phyloP scores from a whole-genome alignment of 75 land plant species.

The Cryptomeria japonica region DNA sequence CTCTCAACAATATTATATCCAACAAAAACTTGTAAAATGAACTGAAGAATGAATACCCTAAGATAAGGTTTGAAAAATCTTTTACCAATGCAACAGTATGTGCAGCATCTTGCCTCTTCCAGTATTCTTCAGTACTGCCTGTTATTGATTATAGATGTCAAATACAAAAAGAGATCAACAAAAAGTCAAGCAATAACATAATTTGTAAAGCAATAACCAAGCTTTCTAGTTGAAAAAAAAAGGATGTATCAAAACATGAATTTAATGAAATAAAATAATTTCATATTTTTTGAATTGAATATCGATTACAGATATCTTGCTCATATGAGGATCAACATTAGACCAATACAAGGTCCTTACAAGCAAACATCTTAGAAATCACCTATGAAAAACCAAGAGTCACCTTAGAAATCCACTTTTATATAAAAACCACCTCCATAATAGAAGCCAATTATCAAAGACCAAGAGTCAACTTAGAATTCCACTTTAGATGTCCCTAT shows the following conservation, averaged over 20 bases:
- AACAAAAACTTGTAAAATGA: neutral
- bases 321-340: too few species aligned
- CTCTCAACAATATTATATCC: neutral
- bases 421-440: too few species aligned
- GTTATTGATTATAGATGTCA: slow-evolving; percentile 9
- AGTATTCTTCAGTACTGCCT: slow-evolving; percentile 94
- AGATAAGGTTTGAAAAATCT: slow-evolving; percentile 9
- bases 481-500: too few species aligned
- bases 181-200: neutral
- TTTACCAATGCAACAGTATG: slow-evolving; percentile 62
- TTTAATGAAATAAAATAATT: neutral
- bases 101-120: slow-evolving; percentile 85
- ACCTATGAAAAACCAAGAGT: too few species aligned
- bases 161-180: neutral
- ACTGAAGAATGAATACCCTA: neutral
- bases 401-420: too few species aligned
- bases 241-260: neutral
- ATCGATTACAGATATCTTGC: too few species aligned
- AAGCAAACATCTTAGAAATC: too few species aligned
- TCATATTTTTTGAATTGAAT: neutral
- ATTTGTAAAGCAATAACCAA: neutral
- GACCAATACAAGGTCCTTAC: too few species aligned
- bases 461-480: too few species aligned
- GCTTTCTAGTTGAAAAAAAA: neutral
- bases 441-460: too few species aligned